phyloP scores from a whole-genome alignment of 2,329 filamentous ascomycete genomes.

The Dactylellina parvicollis region DNA sequence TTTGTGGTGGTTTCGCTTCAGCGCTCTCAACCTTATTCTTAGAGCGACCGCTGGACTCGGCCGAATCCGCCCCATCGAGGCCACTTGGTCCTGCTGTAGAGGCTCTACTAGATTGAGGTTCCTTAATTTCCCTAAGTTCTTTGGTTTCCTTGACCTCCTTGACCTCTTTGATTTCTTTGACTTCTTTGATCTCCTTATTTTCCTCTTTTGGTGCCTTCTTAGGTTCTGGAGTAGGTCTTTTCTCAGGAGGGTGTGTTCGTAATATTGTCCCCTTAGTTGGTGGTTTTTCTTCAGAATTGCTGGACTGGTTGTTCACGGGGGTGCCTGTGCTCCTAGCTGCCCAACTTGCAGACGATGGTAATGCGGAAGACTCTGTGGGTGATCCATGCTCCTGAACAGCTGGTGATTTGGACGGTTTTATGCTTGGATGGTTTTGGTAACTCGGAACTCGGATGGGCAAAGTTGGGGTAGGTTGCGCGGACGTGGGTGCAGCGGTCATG shows the following conservation, averaged over 20 bases:
- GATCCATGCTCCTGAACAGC: constrained; percentile 63
- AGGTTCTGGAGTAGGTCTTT: constrained; percentile 44
- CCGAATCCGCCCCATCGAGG: constrained; percentile 37
- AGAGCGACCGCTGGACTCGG: constrained; percentile 29
- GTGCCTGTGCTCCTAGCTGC: constrained; percentile 74
- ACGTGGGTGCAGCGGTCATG: constrained; percentile 58
- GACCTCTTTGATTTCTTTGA: not conserved
- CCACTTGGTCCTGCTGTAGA: constrained; percentile 14
- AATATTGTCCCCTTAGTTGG: constrained; percentile 38
- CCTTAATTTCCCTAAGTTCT: constrained; percentile 9
- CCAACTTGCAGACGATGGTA: constrained; percentile 94
- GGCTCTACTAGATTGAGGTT: constrained; percentile 22
- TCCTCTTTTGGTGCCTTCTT: constrained; percentile 27
- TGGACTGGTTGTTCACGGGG: constrained; percentile 74
- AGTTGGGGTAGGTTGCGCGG: constrained; percentile 59
- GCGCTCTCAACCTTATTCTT: constrained; percentile 33
- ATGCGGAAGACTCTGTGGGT: constrained; percentile 80
- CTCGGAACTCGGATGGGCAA: constrained; percentile 52
- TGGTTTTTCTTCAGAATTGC: constrained; percentile 40
- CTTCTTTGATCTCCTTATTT: not conserved
- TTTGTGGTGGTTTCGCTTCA: constrained; percentile 35
- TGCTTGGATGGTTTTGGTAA: constrained; percentile 35
- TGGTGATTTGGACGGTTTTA: constrained; percentile 59
- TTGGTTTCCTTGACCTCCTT: not conserved
- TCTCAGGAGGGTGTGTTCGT: constrained; percentile 49